phyloP scores from a whole-genome alignment of 2,329 filamentous ascomycete genomes.

The Aureobasidium pullulans region DNA sequence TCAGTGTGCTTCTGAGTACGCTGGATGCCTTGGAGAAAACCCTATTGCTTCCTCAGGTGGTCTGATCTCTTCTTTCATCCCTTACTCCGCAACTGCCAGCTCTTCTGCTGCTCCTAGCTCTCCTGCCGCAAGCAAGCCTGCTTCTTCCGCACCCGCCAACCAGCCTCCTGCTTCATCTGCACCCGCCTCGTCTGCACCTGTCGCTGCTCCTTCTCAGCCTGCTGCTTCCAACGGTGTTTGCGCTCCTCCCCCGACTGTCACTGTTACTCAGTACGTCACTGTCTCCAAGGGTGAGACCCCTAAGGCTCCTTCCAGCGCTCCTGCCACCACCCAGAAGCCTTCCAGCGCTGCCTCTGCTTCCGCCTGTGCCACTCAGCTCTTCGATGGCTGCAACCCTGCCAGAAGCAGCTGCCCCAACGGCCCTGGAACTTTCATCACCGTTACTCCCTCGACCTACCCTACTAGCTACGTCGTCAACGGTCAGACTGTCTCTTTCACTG shows the following conservation, averaged over 20 bases:
- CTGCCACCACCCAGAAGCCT: background rate
- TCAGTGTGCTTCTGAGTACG: background rate
- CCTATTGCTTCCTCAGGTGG: background rate
- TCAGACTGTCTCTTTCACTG: background rate
- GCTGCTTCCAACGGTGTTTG: background rate
- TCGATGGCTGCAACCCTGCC: background rate
- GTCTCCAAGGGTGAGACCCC: background rate
- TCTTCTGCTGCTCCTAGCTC: background rate
- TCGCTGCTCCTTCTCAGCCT: background rate
- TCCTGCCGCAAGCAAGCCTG: background rate
- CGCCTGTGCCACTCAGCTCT: background rate
- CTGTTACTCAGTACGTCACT: constrained; percentile 2
- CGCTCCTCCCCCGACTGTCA: background rate
- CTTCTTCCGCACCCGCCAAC: background rate
- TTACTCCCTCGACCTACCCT: constrained; percentile 7
- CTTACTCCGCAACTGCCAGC: background rate
- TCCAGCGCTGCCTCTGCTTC: background rate
- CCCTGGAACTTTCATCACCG: constrained; percentile 4
- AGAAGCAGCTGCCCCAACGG: background rate
- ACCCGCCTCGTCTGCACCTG: background rate
- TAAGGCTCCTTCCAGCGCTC: background rate
- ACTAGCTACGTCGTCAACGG: background rate
- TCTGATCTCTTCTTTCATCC: constrained; percentile 10
- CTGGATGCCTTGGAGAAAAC: constrained; percentile 9
- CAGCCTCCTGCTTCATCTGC: background rate